phyloP scores from a whole-genome alignment of 805 yeast genomes.

The Kluyveromyces wickerhamii region DNA sequence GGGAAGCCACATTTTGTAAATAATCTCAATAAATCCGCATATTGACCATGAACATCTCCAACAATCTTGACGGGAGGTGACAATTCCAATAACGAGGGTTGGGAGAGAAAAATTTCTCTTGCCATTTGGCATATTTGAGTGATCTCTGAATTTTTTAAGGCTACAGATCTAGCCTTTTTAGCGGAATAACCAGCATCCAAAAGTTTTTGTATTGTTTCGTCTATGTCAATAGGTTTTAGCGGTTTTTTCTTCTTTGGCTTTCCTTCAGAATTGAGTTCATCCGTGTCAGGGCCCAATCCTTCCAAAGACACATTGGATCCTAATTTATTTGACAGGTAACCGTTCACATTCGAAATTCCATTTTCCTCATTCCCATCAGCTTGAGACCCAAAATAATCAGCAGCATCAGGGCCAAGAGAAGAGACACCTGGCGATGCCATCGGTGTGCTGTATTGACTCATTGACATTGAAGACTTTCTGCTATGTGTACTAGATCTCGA shows the following conservation, averaged over 20 bases:
- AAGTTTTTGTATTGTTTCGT: constrained; percentile 81
- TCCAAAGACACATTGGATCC: constrained; percentile 6
- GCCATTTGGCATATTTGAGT: constrained; percentile 80
- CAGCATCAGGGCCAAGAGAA: constrained; percentile 8
- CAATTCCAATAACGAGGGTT: constrained; percentile 83
- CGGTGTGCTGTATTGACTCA: constrained; percentile 22
- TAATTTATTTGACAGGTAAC: constrained; percentile 3
- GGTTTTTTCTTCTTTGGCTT: constrained; percentile 23
- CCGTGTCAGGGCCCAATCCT: constrained; percentile 9
- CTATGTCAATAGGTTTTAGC: constrained; percentile 47
- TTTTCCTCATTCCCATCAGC: constrained; percentile 3
- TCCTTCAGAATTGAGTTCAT: constrained; percentile 13
- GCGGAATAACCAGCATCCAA: constrained; percentile 96
- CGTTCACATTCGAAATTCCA: constrained; percentile 8
- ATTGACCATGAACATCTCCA: constrained; percentile 97
- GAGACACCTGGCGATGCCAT: constrained; percentile 25
- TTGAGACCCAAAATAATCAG: constrained; percentile 17
- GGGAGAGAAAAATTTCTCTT: constrained; percentile 80
- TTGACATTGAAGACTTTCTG: constrained; percentile 22
- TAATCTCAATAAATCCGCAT: constrained; percentile 79
- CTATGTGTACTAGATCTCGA: constrained; percentile 27
- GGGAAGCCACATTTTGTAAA: constrained; percentile 97
- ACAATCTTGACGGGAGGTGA: constrained; percentile 76
- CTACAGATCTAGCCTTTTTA: constrained; percentile 80
- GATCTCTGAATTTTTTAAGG: constrained; percentile 85